Evolutionary conservation across 2,329 filamentous ascomycete genomes (phyloP).

Genomic region (Cylindrodendrum hubeiense): DNA sequence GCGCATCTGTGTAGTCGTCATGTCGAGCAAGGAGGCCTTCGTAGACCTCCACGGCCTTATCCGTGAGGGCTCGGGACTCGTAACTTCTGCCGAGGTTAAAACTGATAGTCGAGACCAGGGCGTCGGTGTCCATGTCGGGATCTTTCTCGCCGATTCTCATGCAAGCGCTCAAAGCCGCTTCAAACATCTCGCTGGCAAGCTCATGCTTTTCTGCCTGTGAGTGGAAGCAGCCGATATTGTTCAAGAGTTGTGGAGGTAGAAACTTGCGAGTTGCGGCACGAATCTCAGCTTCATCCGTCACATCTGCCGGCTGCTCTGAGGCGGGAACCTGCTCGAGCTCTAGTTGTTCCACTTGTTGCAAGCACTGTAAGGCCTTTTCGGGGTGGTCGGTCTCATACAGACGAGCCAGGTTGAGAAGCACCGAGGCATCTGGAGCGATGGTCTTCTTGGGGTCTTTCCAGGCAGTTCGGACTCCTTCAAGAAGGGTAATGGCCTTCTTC

Average conservation of each 20-base stretch:
- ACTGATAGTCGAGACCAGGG: slow-evolving; percentile 93
- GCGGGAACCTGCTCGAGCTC: slow-evolving; percentile 83
- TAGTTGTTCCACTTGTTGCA: slow-evolving; percentile 92
- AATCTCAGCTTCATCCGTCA: slow-evolving; percentile 68
- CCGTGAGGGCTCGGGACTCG: slow-evolving; percentile 83
- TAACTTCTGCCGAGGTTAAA: slow-evolving; percentile 97
- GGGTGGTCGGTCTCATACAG: slow-evolving; percentile 89
- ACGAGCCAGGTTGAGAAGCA: slow-evolving; percentile 90
- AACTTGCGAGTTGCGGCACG: slow-evolving; percentile 77
- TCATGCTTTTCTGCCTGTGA: slow-evolving; percentile 88
- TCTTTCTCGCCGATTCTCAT: slow-evolving; percentile 84
- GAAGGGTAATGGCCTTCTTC: slow-evolving; percentile 86
- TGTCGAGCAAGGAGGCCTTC: slow-evolving; percentile 88
- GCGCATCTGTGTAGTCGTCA: slow-evolving; percentile 91
- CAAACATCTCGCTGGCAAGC: slow-evolving; percentile 87
- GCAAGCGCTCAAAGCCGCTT: slow-evolving; percentile 90
- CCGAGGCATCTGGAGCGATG: slow-evolving; percentile 82
- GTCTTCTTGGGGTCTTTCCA: slow-evolving; percentile 97
- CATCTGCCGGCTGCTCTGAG: slow-evolving; percentile 72
- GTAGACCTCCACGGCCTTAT: slow-evolving; percentile 90
- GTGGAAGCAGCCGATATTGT: slow-evolving; percentile 97
- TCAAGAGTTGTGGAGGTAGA: slow-evolving; percentile 89
- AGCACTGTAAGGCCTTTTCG: slow-evolving; percentile 91
- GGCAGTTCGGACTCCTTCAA: slow-evolving; percentile 85
- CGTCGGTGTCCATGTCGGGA: slow-evolving; percentile 84